Percentiles rank a stretch among this genome's conserved stretches.
Evolutionary conservation across 2,329 filamentous ascomycete species (phyloP).

Genomic region (Pseudogymnoascus sp.): DNA sequence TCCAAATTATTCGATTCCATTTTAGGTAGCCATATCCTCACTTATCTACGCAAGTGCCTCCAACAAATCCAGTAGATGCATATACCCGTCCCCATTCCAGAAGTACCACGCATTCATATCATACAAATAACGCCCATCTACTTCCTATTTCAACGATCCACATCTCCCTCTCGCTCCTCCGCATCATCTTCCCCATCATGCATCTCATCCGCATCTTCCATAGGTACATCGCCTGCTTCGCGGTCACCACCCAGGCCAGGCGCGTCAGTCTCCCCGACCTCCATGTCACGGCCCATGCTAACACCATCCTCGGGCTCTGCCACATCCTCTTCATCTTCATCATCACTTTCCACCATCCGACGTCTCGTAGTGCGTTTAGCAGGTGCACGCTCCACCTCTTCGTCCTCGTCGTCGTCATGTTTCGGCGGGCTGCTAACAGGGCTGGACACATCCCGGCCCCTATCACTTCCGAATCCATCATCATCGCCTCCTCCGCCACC

Average conservation of each 20-base stretch:
- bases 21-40: neutral
- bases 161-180: neutral
- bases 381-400: slow-evolving; percentile 7
- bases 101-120: neutral
- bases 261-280: neutral
- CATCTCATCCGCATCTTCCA: slow-evolving; percentile 8
- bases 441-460: slow-evolving; percentile 1
- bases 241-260: neutral
- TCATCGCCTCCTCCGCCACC: neutral
- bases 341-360: slow-evolving; percentile 33
- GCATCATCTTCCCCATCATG: slow-evolving; percentile 8
- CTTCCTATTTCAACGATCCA: slow-evolving; percentile 7
- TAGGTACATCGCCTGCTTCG: neutral
- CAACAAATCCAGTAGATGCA: slow-evolving; percentile 6
- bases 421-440: neutral
- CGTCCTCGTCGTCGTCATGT: neutral
- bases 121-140: slow-evolving; percentile 6
- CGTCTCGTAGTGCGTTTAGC: slow-evolving; percentile 14
- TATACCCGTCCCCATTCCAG: neutral
- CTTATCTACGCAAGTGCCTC: neutral
- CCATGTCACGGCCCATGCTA: neutral
- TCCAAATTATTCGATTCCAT: neutral
- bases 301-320: neutral
- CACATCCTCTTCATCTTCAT: neutral
- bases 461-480: slow-evolving; percentile 1